Base-by-base conservation (phyloP, 78 protist genomes). In the Dictyostelium brefeldianum region DNA sequence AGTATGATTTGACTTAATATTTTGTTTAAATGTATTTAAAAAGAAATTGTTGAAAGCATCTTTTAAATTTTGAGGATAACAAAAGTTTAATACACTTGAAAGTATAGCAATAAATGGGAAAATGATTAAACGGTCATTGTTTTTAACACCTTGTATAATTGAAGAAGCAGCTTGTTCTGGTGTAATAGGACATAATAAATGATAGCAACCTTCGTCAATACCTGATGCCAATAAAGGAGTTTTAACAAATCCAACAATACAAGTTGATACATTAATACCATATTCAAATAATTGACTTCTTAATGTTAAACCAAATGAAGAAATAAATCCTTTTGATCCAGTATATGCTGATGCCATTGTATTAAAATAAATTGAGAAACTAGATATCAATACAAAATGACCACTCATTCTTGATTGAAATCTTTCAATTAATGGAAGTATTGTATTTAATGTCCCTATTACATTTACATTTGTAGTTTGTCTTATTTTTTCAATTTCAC, bases 361-460 rank as follows among this genome's bases (percentile, higher is more conserved):
- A 29, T 27, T 18, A 10, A 31, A 10, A 6, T 20, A 8, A 12
- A 48, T 31, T 29, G 53, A 48, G 14, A 83, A 6, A 67, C 78
- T 67, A 3, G 75, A 50, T 20, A 36, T 51, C 0, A 81, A 36
- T 3, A 47, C 77, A 4, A 81, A 50, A 31, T 81, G 89, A 12
- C 89, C 89, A 9, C n/a, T 9, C 18, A 4, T 15, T 41, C 89
- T 10, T 41, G 46, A 11, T 65, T 71, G 50, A 29, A 81, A 81
- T 1, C 4, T 25, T 47, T 56, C 29, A 11, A 81, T 9, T n/a
- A 81, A 12, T 41, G 89, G 89, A 4, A 65, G 17, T 14, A 81
- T 67, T 17, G 89, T 81, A 22, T 81, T 81, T 29, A 81, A 15
- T 9, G 53, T 71, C 18, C 89, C 89, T 48, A 57, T 81, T 12